These are phyloP conservation scores for Eutrema salsugineum DNA, from an alignment of 441 rosid species.

Conservation along the genomic window DNA sequence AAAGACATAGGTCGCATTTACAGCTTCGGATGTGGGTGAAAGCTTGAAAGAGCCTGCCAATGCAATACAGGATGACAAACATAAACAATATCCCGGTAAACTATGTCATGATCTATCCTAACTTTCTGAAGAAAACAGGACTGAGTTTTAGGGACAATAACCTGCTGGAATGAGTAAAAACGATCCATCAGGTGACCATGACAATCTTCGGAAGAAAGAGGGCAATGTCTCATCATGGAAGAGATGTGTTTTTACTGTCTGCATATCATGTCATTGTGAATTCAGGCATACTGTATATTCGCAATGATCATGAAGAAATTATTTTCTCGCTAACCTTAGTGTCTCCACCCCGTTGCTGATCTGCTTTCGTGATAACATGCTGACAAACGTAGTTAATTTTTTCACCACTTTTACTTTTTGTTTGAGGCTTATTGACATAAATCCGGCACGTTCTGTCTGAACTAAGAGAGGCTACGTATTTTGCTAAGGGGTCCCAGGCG, in stretches of 20 bases:
- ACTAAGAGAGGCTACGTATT: conserved; percentile 82
- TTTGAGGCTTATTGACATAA: conserved; percentile 65
- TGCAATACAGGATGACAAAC: conserved; percentile 6
- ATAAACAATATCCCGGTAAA: background rate
- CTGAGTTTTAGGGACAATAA: background rate
- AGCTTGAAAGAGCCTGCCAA: conserved; percentile 69
- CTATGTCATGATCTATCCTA: background rate
- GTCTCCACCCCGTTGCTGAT: conserved; percentile 50
- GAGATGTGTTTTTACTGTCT: conserved; percentile 69
- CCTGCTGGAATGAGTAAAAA: conserved; percentile 93
- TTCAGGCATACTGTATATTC: background rate
- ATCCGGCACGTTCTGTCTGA: conserved; percentile 95
- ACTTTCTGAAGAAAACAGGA: background rate
- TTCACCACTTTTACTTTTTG: conserved; percentile 62
- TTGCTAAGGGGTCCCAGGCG: conserved; percentile 89
- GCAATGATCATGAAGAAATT: conserved; percentile 6
- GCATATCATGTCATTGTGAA: conserved; percentile 19
- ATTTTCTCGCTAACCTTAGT: conserved; percentile 48
- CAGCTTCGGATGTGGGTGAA: conserved; percentile 55
- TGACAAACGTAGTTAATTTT: conserved; percentile 70
- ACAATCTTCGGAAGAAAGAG: conserved; percentile 92
- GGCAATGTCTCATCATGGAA: conserved; percentile 95
- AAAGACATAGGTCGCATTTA: conserved; percentile 74
- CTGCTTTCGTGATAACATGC: conserved; percentile 75
- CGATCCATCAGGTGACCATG: conserved; percentile 99